Conservation (phyloP, 192 early-diverging fungal species). For the Pecoramyces ruminantium region DNA sequence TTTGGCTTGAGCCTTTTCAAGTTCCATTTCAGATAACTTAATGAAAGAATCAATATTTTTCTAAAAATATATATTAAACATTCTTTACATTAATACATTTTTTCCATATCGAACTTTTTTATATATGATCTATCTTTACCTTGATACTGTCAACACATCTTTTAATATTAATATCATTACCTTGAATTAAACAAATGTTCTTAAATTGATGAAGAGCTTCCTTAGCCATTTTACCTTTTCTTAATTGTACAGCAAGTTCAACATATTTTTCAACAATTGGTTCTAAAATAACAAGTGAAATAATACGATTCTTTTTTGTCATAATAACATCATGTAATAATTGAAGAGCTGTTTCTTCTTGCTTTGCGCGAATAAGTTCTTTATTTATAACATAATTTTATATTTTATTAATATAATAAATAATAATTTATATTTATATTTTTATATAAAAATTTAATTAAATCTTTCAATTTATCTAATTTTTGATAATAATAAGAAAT, state of each 20-base stretch:
- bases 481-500: too few species aligned
- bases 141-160: neutral
- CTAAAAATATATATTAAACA: constrained; percentile 17
- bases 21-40: constrained; percentile 67
- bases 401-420: too few species aligned
- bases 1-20: constrained; percentile 75
- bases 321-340: constrained; percentile 84
- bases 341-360: constrained; percentile 64
- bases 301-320: constrained; percentile 71
- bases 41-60: constrained; percentile 74
- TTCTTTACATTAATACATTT: neutral
- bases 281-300: constrained; percentile 62
- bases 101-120: neutral
- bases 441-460: too few species aligned
- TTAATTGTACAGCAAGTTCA: constrained; percentile 70
- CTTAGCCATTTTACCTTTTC: constrained; percentile 80
- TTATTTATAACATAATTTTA: too few species aligned
- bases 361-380: constrained; percentile 71
- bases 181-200: constrained; percentile 51
- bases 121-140: neutral
- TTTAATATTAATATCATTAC: neutral
- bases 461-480: too few species aligned
- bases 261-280: constrained; percentile 88
- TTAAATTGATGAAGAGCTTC: constrained; percentile 96
- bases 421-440: too few species aligned